phyloP scores from a whole-genome alignment of 2,329 filamentous ascomycete species.

The Aureobasidium sp. region DNA sequence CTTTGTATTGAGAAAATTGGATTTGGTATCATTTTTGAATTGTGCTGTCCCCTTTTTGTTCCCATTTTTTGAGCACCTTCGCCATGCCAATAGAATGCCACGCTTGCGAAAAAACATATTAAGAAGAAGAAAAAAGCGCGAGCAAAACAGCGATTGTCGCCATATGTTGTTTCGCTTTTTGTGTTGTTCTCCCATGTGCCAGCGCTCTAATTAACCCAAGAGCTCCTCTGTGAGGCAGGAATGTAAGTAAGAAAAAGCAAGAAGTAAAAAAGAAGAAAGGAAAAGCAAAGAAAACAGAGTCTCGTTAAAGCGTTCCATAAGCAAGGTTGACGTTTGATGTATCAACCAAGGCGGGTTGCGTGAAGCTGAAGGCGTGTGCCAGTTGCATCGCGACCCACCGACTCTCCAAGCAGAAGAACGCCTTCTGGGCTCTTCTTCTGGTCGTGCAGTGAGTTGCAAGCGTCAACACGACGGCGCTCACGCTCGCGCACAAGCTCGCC shows the following conservation, averaged over 20 bases:
- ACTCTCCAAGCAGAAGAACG: not conserved
- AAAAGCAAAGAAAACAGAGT: not conserved
- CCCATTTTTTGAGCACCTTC: constrained; percentile 10
- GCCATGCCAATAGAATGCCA: constrained; percentile 6
- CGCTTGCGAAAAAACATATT: not conserved
- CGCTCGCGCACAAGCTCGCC: constrained; percentile 1
- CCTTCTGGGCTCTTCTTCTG: constrained; percentile 1
- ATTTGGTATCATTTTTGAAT: constrained; percentile 3
- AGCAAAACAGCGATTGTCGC: not conserved
- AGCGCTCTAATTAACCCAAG: constrained; percentile 6
- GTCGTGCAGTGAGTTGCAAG: not conserved
- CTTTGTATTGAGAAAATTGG: not conserved
- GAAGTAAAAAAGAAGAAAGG: not conserved
- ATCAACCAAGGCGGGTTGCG: not conserved
- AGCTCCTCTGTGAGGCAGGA: not conserved
- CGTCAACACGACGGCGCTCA: constrained; percentile 6
- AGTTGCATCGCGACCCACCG: not conserved
- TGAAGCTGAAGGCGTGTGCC: constrained; percentile 4
- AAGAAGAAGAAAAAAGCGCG: not conserved
- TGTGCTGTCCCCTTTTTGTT: not conserved
- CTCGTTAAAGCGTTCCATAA: not conserved
- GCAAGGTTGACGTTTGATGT: not conserved
- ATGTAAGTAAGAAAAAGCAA: not conserved
- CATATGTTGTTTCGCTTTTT: not conserved
- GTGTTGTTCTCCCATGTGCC: not conserved